Conservation (phyloP, 495 filamentous ascomycete species). For the Aspergillus panamensis region DNA sequence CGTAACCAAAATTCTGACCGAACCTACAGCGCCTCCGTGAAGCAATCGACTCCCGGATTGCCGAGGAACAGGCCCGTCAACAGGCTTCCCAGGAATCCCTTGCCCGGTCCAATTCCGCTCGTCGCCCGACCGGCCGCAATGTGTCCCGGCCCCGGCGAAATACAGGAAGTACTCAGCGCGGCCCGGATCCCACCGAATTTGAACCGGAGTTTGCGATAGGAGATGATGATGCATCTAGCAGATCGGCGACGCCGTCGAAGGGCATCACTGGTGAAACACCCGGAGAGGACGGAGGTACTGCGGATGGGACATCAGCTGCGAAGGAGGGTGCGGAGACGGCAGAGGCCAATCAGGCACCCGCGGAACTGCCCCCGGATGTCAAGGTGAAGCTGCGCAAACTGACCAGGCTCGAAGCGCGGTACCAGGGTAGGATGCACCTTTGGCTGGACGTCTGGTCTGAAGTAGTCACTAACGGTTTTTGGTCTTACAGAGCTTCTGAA, state of each 20-base stretch:
- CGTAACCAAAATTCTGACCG: neutral
- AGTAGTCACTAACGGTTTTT: neutral
- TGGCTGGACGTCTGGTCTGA: neutral
- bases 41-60: conserved; percentile 79
- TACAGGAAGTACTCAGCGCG: conserved; percentile 50
- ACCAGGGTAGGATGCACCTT: conserved; percentile 61
- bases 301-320: conserved; percentile 22
- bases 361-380: conserved; percentile 74
- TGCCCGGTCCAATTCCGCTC: conserved; percentile 47
- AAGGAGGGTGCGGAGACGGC: conserved; percentile 21
- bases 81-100: conserved; percentile 50
- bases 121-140: conserved; percentile 48
- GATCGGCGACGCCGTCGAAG: conserved; percentile 50
- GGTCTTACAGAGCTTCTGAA: conserved; percentile 68
- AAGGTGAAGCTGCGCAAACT: conserved; percentile 64
- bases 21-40: conserved; percentile 72
- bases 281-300: conserved; percentile 23
- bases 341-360: conserved; percentile 26
- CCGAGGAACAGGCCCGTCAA: conserved; percentile 84
- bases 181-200: conserved; percentile 79
- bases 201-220: conserved; percentile 79
- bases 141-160: conserved; percentile 46
- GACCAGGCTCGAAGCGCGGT: conserved; percentile 81
- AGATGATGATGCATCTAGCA: conserved; percentile 63
- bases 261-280: conserved; percentile 29